Evolutionary conservation across 768 basidiomycete genomes (phyloP), one percentile per base, ranked within the genome.

Genomic region (Hericium coralloides): DNA sequence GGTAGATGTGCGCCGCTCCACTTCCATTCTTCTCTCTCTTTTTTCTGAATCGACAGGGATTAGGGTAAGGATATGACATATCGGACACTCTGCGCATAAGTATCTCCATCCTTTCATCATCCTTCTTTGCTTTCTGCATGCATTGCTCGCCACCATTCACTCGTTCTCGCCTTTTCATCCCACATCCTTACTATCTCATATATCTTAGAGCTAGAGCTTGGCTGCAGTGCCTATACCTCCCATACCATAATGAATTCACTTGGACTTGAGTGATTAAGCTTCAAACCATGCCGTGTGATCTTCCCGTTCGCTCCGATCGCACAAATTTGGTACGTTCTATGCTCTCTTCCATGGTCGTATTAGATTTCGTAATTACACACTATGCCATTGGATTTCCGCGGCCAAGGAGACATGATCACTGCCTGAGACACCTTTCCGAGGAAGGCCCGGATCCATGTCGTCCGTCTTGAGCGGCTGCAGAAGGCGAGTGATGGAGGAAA

Each of bases 351-450:
- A 31, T 31, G 7, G 43, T 45, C 14, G 17, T 15, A 23, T 37
- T 22, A 17, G 7, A 6, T 31, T 8, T 31, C 6, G 6, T 31
- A 31, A 9, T 8, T 31, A 31, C 7, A 31, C 31, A 9, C 7
- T 31, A 6, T 9, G 49, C 67, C 67, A 73, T 53, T 56, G 64
- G 12, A 94, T 67, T 60, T 91, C 86, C 2, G 81, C 82, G 36
- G 81, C 83, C 12, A 98, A 74, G 2, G 87, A 86, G 57, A 92
- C 76, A 66, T 97, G 95, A 70, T 98, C 95, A 63, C 87, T 90
- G 10, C 89, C 89, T 64, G 86, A 89, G 49, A 95, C 73, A 14
- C 80, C 82, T 61, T 80, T 80, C 65, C 82, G 76, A n/a, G 95
- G 95, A 36, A 98, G 72, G 5, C 94, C 95, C 5, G 76, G 76